Evolutionary conservation across 2,329 filamentous ascomycete genomes (phyloP).

Genomic region (Arthrobotrys iridis): DNA sequence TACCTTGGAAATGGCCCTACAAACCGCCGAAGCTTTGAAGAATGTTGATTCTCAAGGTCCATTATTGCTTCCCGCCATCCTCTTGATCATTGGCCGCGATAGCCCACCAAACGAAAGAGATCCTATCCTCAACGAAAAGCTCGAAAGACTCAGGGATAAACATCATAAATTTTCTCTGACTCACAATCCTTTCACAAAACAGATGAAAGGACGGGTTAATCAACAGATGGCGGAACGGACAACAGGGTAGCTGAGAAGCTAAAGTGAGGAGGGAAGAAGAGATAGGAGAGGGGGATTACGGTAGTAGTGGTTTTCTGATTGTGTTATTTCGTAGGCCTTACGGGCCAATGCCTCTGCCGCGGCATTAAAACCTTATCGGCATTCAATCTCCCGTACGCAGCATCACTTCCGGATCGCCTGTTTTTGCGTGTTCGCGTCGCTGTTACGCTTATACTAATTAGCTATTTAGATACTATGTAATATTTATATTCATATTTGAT

Average conservation of each 20-base stretch:
- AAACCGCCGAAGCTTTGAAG: background rate
- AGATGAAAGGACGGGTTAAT: background rate
- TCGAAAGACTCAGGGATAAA: background rate
- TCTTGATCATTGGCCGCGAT: background rate
- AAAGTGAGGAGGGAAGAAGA: background rate
- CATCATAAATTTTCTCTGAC: background rate
- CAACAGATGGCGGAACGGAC: background rate
- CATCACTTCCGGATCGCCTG: background rate
- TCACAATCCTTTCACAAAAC: background rate
- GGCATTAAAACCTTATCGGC: background rate
- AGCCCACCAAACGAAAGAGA: slow-evolving; percentile 1
- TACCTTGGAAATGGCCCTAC: background rate
- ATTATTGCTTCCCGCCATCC: background rate
- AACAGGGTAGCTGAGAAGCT: background rate
- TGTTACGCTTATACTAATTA: background rate
- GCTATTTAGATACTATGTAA: too few relatives aligned
- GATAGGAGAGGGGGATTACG: background rate
- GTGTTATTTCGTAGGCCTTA: background rate
- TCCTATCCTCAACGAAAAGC: background rate
- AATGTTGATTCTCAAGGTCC: background rate
- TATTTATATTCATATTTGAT: too few relatives aligned
- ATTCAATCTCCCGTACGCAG: background rate
- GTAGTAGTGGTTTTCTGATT: background rate
- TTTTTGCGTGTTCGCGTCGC: background rate
- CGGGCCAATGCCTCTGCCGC: background rate